A percentile compares a stretch with the other conserved stretches of the same genome.
Evolutionary conservation across 129 eudicot genomes (phyloP).

Genomic region (Pulicaria dysenterica): DNA sequence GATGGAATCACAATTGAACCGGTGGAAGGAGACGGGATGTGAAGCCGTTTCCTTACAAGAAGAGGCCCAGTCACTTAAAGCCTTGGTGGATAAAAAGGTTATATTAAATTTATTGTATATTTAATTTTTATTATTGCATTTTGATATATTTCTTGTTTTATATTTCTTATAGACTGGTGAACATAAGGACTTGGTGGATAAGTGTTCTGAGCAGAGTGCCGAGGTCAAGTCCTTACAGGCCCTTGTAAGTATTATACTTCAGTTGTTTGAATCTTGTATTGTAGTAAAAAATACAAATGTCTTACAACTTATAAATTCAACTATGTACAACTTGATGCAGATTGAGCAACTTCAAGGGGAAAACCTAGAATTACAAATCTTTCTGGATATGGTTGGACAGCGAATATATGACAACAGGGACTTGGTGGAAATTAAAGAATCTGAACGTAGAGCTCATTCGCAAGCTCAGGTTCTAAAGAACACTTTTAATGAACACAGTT

Average conservation of each 20-base stretch:
- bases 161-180: constrained; percentile 62
- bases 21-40: constrained; percentile 77
- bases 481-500: constrained; percentile 77
- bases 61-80: constrained; percentile 63
- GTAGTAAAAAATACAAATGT: neutral
- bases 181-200: constrained; percentile 54
- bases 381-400: constrained; percentile 81
- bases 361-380: constrained; percentile 65
- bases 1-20: constrained; percentile 85
- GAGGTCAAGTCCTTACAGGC: constrained; percentile 67
- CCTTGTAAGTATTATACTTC: constrained; percentile 48
- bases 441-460: constrained; percentile 71
- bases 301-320: neutral
- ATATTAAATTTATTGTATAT: neutral
- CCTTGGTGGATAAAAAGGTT: constrained; percentile 65
- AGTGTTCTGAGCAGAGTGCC: constrained; percentile 55
- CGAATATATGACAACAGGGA: constrained; percentile 76
- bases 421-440: constrained; percentile 71
- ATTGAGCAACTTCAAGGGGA: constrained; percentile 74
- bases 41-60: constrained; percentile 70
- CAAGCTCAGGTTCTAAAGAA: constrained; percentile 65
- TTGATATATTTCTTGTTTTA: constrained; percentile 21
- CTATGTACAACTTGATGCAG: constrained; percentile 44
- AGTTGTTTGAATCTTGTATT: constrained; percentile 1
- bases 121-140: neutral